phyloP scores from a whole-genome alignment of 257 asterid genomes.

The Solanum medicagineum region DNA sequence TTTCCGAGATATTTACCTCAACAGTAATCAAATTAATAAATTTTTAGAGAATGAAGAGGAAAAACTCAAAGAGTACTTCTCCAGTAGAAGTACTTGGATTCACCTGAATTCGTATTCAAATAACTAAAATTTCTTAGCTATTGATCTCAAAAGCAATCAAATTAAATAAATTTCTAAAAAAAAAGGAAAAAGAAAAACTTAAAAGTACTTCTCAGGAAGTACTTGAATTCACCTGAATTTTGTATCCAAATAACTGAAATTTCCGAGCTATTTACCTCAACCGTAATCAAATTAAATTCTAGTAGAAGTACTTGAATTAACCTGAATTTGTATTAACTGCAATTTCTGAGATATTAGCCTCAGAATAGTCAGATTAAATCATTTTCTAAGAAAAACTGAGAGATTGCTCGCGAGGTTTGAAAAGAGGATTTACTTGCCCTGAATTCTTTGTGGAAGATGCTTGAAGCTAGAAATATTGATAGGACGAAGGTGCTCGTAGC shows the following conservation, averaged over 20 bases:
- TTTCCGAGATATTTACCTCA: not conserved
- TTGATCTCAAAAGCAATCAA: not conserved
- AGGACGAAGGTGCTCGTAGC: constrained; percentile 8
- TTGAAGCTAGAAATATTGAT: constrained; percentile 10
- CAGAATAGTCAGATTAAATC: not conserved
- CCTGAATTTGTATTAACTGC: not conserved
- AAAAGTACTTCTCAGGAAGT: not conserved
- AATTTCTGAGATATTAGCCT: not conserved
- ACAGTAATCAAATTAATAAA: not conserved
- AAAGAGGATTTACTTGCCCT: constrained; percentile 5
- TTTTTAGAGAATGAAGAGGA: not conserved
- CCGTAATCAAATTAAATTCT: not conserved
- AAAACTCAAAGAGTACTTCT: not conserved
- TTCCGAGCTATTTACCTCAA: not conserved
- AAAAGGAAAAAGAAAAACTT: not conserved
- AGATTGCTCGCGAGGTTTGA: not conserved
- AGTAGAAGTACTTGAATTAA: too few relatives aligned
- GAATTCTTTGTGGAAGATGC: constrained; percentile 7
- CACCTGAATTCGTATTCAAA: not conserved
- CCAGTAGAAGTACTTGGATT: not conserved
- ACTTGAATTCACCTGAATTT: not conserved
- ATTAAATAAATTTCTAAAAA: not conserved
- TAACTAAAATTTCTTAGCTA: not conserved
- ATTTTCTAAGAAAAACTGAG: not conserved
- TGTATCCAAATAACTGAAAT: not conserved